Base-by-base conservation (phyloP, 1,139 yeast species). In the Blastobotrys arbuscula region DNA sequence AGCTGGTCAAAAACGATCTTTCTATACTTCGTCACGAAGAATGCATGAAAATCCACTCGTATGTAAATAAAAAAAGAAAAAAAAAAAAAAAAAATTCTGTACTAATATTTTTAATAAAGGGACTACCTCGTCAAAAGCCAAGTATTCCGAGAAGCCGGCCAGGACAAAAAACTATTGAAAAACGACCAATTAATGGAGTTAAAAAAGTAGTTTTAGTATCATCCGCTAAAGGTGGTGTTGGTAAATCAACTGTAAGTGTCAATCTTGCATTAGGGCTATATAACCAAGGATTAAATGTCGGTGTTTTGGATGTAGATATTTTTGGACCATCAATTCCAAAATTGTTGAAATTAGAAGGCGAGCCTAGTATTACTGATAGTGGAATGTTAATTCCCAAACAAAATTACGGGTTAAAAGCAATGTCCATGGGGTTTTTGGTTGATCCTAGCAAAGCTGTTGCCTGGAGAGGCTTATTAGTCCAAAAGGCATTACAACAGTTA, bases 381-480 rank as follows among this genome's bases (percentile, higher is more conserved):
- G 89, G 89, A 0, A 76, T 76, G 56, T 68, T 87, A 6, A 62
- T 82, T 0, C 96, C 96, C 0, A 65, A 86, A 57, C 65, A 74
- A n/a, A 87, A 86, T 59, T 85, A 82, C 56, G 96, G 96, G 0
- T 64, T 87, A 1, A 82, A 84, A 56, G 79, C 92, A 4, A 87
- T 87, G 96, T 85, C 95, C 0, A 87, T 87, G 95, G 96, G 96
- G 0, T 86, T 82, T 59, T 68, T 87, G 56, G 77, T 87, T 1
- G 69, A 68, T 23, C 73, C 77, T 0, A 69, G 74, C n/a, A 85
- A 85, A 24, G 88, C 95, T 0, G 77, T 88, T 3, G 94, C 84
- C 0, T 87, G 96, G 96, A 70, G 96, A 52, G 96, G 96, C 0
- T 66, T 86, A 41, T 80, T 87, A 80, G 92, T 87, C 30, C 88